phyloP scores from a whole-genome alignment of 1,139 yeast genomes.

The Yamadazyma triangularis region DNA sequence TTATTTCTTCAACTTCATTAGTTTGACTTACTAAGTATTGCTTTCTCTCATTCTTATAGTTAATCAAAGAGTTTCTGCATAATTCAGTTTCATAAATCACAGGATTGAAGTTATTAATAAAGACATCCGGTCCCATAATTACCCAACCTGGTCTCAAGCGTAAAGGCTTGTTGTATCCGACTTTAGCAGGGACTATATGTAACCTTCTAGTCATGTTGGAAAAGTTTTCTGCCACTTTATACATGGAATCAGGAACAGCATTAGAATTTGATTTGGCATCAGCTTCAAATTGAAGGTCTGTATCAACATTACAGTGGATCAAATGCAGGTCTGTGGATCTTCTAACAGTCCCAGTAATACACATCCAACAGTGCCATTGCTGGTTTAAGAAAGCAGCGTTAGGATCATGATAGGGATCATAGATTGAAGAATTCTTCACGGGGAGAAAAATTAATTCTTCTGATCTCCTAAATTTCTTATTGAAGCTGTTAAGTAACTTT shows the following conservation, averaged over 20 bases:
- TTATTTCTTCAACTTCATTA: constrained; percentile 67
- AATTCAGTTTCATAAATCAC: constrained; percentile 29
- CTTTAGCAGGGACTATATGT: constrained; percentile 73
- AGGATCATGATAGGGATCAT: background rate
- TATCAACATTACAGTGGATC: constrained; percentile 88
- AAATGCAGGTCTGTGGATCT: constrained; percentile 78
- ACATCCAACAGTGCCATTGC: constrained; percentile 98
- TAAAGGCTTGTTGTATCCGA: constrained; percentile 62
- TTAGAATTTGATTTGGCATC: constrained; percentile 12
- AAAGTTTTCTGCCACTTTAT: constrained; percentile 85
- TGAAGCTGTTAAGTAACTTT: constrained; percentile 55
- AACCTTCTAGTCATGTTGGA: constrained; percentile 75
- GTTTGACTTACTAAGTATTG: constrained; percentile 58
- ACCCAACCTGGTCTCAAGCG: constrained; percentile 88
- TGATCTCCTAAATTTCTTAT: constrained; percentile 76
- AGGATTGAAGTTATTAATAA: constrained; percentile 61
- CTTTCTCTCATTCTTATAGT: constrained; percentile 22
- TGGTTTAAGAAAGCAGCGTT: constrained; percentile 33
- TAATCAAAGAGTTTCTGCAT: constrained; percentile 26
- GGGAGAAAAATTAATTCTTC: constrained; percentile 79
- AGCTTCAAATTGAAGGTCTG: constrained; percentile 67
- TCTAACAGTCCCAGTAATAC: constrained; percentile 90
- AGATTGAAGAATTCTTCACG: constrained; percentile 51
- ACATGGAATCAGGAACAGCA: constrained; percentile 70
- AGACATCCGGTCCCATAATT: constrained; percentile 76